phyloP scores from a whole-genome alignment of 257 asterid species.

The Przewalskia tangutica region DNA sequence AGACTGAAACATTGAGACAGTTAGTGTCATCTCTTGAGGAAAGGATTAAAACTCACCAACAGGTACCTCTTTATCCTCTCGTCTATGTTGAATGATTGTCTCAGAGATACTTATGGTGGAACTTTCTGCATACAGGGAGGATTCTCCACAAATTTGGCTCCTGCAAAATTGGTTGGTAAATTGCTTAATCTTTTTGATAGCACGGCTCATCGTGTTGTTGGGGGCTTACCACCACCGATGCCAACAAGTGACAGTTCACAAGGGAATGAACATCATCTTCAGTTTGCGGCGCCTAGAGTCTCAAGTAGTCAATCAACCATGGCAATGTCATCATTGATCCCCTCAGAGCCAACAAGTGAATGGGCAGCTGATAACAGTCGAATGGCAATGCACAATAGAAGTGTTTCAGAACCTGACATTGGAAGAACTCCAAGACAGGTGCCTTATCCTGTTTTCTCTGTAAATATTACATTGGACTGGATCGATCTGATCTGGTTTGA shows the following conservation, averaged over 20 bases:
- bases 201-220: conserved; percentile 81
- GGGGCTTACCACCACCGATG: conserved; percentile 58
- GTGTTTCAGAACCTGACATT: conserved; percentile 95
- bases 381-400: conserved; percentile 63
- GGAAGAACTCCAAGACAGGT: conserved; percentile 97
- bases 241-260: conserved; percentile 44
- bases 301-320: conserved; percentile 83
- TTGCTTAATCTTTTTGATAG: conserved; percentile 71
- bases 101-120: background rate
- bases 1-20: conserved; percentile 61
- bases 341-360: conserved; percentile 68
- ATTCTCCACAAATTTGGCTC: conserved; percentile 78
- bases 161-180: conserved; percentile 66
- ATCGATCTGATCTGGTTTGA: background rate
- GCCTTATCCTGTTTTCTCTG: conserved; percentile 10
- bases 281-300: conserved; percentile 50
- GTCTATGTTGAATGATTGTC: background rate
- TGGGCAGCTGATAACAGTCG: conserved; percentile 45
- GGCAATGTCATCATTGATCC: conserved; percentile 88
- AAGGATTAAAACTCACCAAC: conserved; percentile 80
- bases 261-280: conserved; percentile 40
- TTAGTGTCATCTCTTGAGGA: conserved; percentile 76
- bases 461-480: background rate
- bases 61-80: conserved; percentile 2
- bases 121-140: conserved; percentile 63